phyloP scores from a whole-genome alignment of 148 eudicot species.

The Rheum nobile region DNA sequence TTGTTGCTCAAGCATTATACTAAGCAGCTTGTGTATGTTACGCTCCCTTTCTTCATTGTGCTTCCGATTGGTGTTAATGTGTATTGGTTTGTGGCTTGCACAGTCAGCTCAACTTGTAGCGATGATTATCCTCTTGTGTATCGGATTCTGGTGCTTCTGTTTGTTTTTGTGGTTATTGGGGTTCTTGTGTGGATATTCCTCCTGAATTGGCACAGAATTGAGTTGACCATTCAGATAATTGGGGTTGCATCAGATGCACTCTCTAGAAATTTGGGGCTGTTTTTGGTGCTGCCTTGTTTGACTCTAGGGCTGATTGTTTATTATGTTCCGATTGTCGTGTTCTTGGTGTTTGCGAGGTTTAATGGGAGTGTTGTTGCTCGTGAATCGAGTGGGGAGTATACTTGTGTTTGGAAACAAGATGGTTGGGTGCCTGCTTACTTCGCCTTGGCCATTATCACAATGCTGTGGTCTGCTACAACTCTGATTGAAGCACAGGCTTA shows the following conservation, averaged over 20 bases:
- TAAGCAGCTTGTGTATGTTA: slow-evolving; percentile 69
- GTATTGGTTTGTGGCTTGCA: slow-evolving; percentile 92
- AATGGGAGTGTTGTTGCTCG: slow-evolving; percentile 70
- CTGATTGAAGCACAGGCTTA: slow-evolving; percentile 75
- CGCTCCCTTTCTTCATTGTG: slow-evolving; percentile 56
- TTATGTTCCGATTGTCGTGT: slow-evolving; percentile 77
- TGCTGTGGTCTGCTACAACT: slow-evolving; percentile 76
- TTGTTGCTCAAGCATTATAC: slow-evolving; percentile 68
- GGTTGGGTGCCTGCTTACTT: slow-evolving; percentile 87
- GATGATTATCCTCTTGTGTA: slow-evolving; percentile 58
- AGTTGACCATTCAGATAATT: slow-evolving; percentile 68
- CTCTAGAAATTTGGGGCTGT: slow-evolving; percentile 61
- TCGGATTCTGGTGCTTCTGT: slow-evolving; percentile 52
- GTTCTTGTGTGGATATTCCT: slow-evolving; percentile 83
- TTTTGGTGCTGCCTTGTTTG: slow-evolving; percentile 67
- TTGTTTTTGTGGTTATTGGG: slow-evolving; percentile 63
- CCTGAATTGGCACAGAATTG: slow-evolving; percentile 74
- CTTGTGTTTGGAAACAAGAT: slow-evolving; percentile 80
- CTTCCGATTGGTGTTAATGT: slow-evolving; percentile 58
- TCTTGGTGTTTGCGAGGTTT: slow-evolving; percentile 58
- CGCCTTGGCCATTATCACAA: slow-evolving; percentile 71
- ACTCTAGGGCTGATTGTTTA: slow-evolving; percentile 55
- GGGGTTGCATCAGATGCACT: slow-evolving; percentile 68
- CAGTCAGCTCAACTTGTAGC: slow-evolving; percentile 51
- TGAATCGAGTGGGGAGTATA: slow-evolving; percentile 40